These are phyloP conservation scores for Ascochyta rabiei DNA, from an alignment of 2,329 filamentous ascomycete genomes.

Conservation along the genomic window DNA sequence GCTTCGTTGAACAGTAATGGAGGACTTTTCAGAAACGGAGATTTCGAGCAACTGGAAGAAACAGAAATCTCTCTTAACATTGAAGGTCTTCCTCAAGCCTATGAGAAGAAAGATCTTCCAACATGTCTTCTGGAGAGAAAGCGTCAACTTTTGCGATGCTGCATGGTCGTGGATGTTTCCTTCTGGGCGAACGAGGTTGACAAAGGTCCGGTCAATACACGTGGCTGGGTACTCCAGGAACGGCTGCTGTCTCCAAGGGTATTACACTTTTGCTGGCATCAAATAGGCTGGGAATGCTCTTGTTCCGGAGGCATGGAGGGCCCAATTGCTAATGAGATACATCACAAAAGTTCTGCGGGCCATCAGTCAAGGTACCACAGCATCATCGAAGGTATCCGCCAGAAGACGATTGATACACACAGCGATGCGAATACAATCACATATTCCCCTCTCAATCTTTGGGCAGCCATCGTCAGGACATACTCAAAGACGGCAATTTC, in stretches of 20 bases:
- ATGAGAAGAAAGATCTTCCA: background rate
- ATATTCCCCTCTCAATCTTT: background rate
- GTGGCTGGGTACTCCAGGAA: slow-evolving; percentile 36
- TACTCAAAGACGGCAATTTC: slow-evolving; percentile 2
- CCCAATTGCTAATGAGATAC: background rate
- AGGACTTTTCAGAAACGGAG: slow-evolving; percentile 20
- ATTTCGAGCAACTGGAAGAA: slow-evolving; percentile 13
- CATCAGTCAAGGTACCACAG: background rate
- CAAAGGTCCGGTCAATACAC: slow-evolving; percentile 20
- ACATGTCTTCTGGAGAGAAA: background rate
- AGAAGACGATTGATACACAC: background rate
- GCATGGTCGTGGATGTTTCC: background rate
- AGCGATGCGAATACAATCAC: background rate
- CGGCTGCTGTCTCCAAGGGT: slow-evolving; percentile 28
- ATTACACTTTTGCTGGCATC: slow-evolving; percentile 26
- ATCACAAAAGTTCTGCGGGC: background rate
- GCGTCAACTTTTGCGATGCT: background rate
- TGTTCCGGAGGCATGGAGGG: background rate
- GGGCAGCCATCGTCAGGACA: background rate
- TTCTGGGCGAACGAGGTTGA: slow-evolving; percentile 24
- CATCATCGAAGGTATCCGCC: background rate
- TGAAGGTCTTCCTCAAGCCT: slow-evolving; percentile 5
- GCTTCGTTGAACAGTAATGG: slow-evolving; percentile 17
- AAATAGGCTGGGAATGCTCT: slow-evolving; percentile 32
- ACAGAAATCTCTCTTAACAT: slow-evolving; percentile 21